These are phyloP conservation scores for Rosa multiflora DNA, from an alignment of 306 rosid species.

Conservation along the genomic window DNA sequence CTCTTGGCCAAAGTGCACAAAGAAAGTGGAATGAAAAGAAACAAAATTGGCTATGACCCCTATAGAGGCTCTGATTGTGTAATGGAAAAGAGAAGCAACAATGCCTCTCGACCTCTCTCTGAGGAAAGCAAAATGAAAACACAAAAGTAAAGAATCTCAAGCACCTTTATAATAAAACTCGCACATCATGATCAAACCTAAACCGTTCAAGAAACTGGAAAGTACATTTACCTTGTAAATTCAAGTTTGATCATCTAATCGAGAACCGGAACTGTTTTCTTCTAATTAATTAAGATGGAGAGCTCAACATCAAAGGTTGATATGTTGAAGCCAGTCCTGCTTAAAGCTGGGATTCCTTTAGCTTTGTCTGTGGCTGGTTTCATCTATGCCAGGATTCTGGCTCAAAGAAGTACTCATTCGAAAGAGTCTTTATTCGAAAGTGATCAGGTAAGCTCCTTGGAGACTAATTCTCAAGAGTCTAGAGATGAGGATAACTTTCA, in stretches of 20 bases:
- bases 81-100: constrained; percentile 46
- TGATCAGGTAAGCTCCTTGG: constrained; percentile 4
- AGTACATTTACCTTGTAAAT: not conserved
- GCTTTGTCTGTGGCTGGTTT: constrained; percentile 62
- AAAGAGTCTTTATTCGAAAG: constrained; percentile 23
- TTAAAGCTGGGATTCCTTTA: constrained; percentile 72
- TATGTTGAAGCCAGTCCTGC: constrained; percentile 39
- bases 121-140: constrained; percentile 25
- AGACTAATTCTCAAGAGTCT: constrained; percentile 21
- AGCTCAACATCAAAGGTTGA: constrained; percentile 40
- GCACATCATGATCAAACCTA: constrained; percentile 13
- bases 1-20: constrained; percentile 2
- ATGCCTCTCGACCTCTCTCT: constrained; percentile 23
- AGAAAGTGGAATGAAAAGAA: constrained; percentile 17
- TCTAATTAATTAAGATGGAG: constrained; percentile 37
- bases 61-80: constrained; percentile 20
- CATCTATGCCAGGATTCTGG: constrained; percentile 47
- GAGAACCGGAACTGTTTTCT: not conserved
- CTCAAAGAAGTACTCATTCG: constrained; percentile 35
- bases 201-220: constrained; percentile 14
- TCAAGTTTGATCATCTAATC: not conserved
- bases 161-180: not conserved
- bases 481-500: constrained; percentile 33
- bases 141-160: constrained; percentile 23
- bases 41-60: constrained; percentile 7